Percentiles rank a stretch among this genome's conserved stretches.
phyloP scores from a whole-genome alignment of 306 rosid species.

The Rosa chinensis region DNA sequence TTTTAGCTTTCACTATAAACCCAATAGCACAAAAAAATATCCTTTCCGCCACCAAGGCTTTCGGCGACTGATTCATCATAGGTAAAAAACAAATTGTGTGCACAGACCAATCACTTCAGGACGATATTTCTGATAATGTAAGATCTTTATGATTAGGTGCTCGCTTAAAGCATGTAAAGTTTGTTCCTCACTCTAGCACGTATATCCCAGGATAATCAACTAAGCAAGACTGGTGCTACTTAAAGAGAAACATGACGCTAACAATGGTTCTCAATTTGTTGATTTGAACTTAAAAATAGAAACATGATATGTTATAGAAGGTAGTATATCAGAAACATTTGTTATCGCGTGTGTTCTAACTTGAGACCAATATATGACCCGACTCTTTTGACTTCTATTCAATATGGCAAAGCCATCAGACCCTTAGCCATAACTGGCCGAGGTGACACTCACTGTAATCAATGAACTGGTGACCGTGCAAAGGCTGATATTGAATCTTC shows the following conservation, averaged over 20 bases:
- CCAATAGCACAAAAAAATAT: too few relatives aligned
- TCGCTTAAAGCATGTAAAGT: too few relatives aligned
- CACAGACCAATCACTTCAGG: too few relatives aligned
- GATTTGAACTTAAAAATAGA: neutral
- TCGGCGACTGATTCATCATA: too few relatives aligned
- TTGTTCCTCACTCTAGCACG: neutral
- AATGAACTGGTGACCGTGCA: constrained; percentile 53
- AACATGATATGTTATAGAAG: neutral
- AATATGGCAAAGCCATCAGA: neutral
- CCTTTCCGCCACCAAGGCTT: too few relatives aligned
- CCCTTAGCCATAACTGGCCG: constrained; percentile 69
- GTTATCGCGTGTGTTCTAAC: neutral
- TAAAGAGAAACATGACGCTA: neutral
- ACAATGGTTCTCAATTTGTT: neutral
- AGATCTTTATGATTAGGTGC: too few relatives aligned
- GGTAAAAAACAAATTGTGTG: too few relatives aligned
- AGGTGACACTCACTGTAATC: constrained; percentile 71
- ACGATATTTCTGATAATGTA: too few relatives aligned
- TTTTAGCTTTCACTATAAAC: too few relatives aligned
- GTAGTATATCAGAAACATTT: neutral
- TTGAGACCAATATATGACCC: neutral
- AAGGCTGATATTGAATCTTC: constrained; percentile 72
- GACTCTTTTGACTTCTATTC: neutral
- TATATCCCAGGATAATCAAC: neutral
- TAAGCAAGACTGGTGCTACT: neutral